Evolutionary conservation across 768 basidiomycete genomes (phyloP).

Genomic region (Serendipita vermifera): DNA sequence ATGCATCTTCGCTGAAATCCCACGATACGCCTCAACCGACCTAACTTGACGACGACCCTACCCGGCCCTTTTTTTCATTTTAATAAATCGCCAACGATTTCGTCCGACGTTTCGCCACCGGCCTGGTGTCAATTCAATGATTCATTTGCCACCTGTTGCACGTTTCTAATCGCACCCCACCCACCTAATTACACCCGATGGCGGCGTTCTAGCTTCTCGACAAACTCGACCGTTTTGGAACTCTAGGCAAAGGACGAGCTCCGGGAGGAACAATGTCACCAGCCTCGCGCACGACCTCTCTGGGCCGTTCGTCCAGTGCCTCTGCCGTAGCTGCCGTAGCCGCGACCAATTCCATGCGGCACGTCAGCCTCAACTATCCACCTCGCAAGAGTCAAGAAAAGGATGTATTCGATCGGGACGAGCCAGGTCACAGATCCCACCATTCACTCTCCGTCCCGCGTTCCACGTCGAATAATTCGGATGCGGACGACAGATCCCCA

Average conservation of each 20-base stretch:
- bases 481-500: neutral
- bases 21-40: neutral
- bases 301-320: neutral
- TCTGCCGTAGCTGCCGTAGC: no score
- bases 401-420: neutral
- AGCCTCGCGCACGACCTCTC: neutral
- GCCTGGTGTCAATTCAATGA: neutral
- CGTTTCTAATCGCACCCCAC: neutral
- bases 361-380: neutral
- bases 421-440: neutral
- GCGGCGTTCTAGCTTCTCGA: neutral
- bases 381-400: no score
- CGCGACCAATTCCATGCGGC: neutral
- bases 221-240: neutral
- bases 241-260: neutral
- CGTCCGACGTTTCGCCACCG: neutral
- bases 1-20: neutral
- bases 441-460: neutral
- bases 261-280: neutral
- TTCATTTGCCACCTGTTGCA: neutral
- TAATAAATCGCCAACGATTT: no score
- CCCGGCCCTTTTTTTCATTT: no score
- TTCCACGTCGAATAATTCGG: no score
- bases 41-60: neutral
- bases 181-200: neutral